phyloP scores from a whole-genome alignment of 371 early-diverging fungal species.

The Homolaphlyctis polyrhiza region DNA sequence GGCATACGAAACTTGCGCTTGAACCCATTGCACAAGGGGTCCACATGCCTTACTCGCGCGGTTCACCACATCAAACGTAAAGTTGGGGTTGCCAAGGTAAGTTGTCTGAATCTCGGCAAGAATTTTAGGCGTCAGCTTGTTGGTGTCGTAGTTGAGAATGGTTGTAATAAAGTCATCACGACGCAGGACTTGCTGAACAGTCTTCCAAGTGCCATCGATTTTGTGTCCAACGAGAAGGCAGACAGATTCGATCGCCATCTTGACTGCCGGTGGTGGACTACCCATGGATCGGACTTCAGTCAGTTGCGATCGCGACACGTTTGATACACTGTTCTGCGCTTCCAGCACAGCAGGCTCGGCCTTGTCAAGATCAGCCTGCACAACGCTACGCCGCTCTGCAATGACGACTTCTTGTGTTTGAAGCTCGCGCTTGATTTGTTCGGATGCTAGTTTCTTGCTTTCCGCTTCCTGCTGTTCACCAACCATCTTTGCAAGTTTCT shows the following conservation, averaged over 20 bases:
- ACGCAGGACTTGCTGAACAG: conserved; percentile 86
- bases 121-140: conserved; percentile 68
- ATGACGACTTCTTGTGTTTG: conserved; percentile 74
- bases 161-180: conserved; percentile 96
- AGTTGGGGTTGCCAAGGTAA: conserved; percentile 79
- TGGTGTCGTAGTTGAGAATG: conserved; percentile 93
- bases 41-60: conserved; percentile 99
- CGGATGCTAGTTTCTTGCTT: conserved; percentile 78
- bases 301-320: conserved; percentile 94
- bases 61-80: conserved; percentile 90
- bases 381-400: conserved; percentile 71
- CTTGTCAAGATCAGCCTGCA: conserved; percentile 84
- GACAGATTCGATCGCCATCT: conserved; percentile 96
- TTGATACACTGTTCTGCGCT: conserved; percentile 88
- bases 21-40: conserved; percentile 96
- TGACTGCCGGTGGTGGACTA: conserved; percentile 96
- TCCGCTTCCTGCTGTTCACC: conserved; percentile 95
- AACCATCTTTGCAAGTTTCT: conserved; percentile 94
- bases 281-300: conserved; percentile 98
- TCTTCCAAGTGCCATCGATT: conserved; percentile 68
- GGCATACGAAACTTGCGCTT: conserved; percentile 90
- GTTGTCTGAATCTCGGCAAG: conserved; percentile 73
- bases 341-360: conserved; percentile 98
- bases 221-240: conserved; percentile 91
- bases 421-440: conserved; percentile 74